Percentiles rank a stretch among this genome's conserved stretches.
phyloP scores from a whole-genome alignment of 1,284 basidiomycete species.

The Ustilago sp. region DNA sequence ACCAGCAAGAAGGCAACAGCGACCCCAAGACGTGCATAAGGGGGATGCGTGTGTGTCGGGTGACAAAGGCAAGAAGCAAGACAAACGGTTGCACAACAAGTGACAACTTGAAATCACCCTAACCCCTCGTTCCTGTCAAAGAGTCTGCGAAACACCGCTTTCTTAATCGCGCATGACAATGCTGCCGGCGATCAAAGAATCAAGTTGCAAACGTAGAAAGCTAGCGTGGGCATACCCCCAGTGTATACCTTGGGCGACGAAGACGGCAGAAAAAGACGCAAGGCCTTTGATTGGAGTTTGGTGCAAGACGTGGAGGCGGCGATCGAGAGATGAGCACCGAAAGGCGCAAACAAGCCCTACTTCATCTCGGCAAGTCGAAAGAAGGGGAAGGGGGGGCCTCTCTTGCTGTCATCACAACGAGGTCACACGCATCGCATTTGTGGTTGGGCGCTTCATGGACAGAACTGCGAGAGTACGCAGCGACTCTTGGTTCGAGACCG shows the following conservation, averaged over 20 bases:
- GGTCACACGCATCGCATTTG: not conserved
- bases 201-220: conserved; percentile 2
- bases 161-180: not conserved
- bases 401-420: not conserved
- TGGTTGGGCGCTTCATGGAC: conserved; percentile 12
- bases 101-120: conserved; percentile 1
- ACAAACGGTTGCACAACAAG: conserved; percentile 12
- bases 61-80: not conserved
- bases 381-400: not conserved
- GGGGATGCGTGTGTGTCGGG: conserved; percentile 1
- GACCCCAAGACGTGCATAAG: not conserved
- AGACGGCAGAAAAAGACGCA: not conserved
- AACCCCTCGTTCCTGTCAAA: not conserved
- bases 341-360: conserved; percentile 32
- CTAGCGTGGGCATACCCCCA: not conserved
- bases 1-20: conserved; percentile 5
- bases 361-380: conserved; percentile 21
- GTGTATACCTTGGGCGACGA: not conserved
- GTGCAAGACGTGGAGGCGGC: not conserved
- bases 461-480: conserved; percentile 5
- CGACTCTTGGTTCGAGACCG: not conserved
- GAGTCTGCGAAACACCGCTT: not conserved
- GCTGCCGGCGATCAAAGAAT: conserved; percentile 27
- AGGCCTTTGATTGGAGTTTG: not conserved
- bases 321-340: conserved; percentile 1